Evolutionary conservation across 139 green algal species (phyloP), one percentile per base, ranked within the genome.

Genomic region (Coelastrella sp.): DNA sequence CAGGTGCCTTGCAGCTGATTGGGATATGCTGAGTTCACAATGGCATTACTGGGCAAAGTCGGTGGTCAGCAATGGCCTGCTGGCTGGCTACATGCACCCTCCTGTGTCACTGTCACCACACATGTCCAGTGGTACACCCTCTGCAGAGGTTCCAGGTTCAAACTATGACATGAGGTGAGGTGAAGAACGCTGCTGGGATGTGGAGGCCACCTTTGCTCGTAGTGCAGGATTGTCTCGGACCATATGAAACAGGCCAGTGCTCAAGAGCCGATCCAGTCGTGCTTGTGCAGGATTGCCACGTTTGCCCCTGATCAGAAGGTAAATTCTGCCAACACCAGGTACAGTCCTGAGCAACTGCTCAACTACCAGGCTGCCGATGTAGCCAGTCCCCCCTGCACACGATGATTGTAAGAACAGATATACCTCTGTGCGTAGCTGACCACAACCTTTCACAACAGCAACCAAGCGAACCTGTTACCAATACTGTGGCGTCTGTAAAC

Each of bases 341-440:
- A 64, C 53, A 37, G 83, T 77, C 4, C 90, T 73, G 51, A 94
- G 88, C 50, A 94, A 79, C 84, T 92, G 89, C 84, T 94, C 91
- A 45, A 94, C 66, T 15, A 93, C 77, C 48, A 93, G 68, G 35
- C 85, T 87, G 34, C 91, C 91, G 2, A 94, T 71, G 82, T 90
- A 94, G 62, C 91, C 91, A 8, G 89, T 91, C 32, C 76, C 88
- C 32, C 91, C 89, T 89, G 74, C 17, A 21, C 21, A 21, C 53
- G 53, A 64, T 64, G 53, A n/a, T n/a, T n/a, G n/a, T n/a, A n/a
- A n/a, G n/a, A n/a, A n/a, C 53, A 27, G 27, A 27, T 9, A 64
- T 19, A 32, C 53, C 27, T 19, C 53, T 32, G 7, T 9, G 17
- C 17, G 53, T 21, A 32, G 21, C 17, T 34, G 53, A 9, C 6